phyloP scores from a whole-genome alignment of 805 yeast species.

The Torulaspora delbrueckii region DNA sequence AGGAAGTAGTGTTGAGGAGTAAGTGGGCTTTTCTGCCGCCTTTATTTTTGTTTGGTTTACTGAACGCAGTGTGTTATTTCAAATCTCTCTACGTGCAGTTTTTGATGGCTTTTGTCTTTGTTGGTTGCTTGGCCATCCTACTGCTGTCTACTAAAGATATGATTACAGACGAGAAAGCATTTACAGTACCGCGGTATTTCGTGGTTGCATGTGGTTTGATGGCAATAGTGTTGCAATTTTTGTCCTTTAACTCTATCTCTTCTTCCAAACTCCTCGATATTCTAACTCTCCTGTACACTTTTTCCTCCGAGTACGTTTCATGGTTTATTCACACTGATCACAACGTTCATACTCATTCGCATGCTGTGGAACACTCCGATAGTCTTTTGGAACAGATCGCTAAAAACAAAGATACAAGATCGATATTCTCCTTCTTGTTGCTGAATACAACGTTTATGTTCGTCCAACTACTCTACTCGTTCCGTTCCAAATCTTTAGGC shows the following conservation, averaged over 20 bases:
- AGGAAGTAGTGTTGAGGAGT: not conserved
- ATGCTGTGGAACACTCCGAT: slow-evolving; percentile 3
- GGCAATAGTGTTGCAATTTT: slow-evolving; percentile 34
- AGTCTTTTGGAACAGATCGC: slow-evolving; percentile 36
- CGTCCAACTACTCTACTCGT: slow-evolving; percentile 84
- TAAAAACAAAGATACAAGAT: slow-evolving; percentile 65
- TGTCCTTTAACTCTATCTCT: slow-evolving; percentile 32
- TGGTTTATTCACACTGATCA: not conserved
- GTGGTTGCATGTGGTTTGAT: slow-evolving; percentile 29
- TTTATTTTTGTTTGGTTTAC: not conserved
- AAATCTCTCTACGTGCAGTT: slow-evolving; percentile 14
- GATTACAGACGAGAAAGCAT: slow-evolving; percentile 7
- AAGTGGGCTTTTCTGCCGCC: slow-evolving; percentile 2
- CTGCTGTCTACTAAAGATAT: slow-evolving; percentile 27
- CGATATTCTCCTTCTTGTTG: slow-evolving; percentile 81
- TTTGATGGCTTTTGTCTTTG: slow-evolving; percentile 31
- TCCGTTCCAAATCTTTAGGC: slow-evolving; percentile 88
- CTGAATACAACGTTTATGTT: slow-evolving; percentile 92
- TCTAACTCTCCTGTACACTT: slow-evolving; percentile 17
- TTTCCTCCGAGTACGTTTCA: slow-evolving; percentile 15
- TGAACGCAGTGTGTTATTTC: slow-evolving; percentile 5
- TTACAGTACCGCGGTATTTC: slow-evolving; percentile 19
- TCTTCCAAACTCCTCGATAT: slow-evolving; percentile 13
- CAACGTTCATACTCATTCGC: not conserved
- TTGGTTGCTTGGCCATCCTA: slow-evolving; percentile 30